phyloP scores from a whole-genome alignment of 371 early-diverging fungal species.

The Mucor velutinosus region DNA sequence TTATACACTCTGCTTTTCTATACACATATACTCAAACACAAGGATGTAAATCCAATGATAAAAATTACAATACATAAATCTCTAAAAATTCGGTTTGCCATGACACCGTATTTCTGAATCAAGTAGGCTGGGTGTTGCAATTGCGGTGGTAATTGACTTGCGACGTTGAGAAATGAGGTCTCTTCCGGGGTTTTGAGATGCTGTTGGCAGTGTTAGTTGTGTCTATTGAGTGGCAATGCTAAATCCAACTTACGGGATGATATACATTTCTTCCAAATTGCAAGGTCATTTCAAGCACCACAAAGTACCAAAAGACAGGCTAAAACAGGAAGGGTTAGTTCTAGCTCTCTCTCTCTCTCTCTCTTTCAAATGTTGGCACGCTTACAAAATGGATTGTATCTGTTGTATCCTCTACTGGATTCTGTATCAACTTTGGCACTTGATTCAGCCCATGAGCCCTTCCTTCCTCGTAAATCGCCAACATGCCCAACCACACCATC shows the following conservation, averaged over 20 bases:
- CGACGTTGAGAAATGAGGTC: slow-evolving; percentile 9
- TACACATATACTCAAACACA: neutral
- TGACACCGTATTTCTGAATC: slow-evolving; percentile 17
- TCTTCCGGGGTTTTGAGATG: slow-evolving; percentile 14
- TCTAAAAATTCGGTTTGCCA: slow-evolving; percentile 13
- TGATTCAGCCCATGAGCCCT: slow-evolving; percentile 33
- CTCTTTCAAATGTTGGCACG: neutral
- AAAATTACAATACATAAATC: slow-evolving; percentile 24
- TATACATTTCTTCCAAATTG: slow-evolving; percentile 53
- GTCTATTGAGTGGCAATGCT: neutral
- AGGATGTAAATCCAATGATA: slow-evolving; percentile 16
- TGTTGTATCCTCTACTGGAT: neutral
- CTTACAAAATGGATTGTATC: slow-evolving; percentile 31
- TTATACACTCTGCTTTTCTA: neutral
- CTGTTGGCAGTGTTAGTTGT: neutral
- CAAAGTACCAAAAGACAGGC: slow-evolving; percentile 69
- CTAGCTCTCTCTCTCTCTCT: too few species aligned
- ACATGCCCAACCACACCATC: slow-evolving; percentile 49
- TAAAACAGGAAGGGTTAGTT: slow-evolving; percentile 7
- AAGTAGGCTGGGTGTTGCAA: slow-evolving; percentile 11
- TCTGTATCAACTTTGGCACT: slow-evolving; percentile 31
- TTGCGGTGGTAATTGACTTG: slow-evolving; percentile 10
- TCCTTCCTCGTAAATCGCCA: slow-evolving; percentile 53
- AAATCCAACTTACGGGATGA: slow-evolving; percentile 43
- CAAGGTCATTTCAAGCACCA: slow-evolving; percentile 52